phyloP scores from a whole-genome alignment of 352 stramenopile genomes.

The Pythium apleroticum region DNA sequence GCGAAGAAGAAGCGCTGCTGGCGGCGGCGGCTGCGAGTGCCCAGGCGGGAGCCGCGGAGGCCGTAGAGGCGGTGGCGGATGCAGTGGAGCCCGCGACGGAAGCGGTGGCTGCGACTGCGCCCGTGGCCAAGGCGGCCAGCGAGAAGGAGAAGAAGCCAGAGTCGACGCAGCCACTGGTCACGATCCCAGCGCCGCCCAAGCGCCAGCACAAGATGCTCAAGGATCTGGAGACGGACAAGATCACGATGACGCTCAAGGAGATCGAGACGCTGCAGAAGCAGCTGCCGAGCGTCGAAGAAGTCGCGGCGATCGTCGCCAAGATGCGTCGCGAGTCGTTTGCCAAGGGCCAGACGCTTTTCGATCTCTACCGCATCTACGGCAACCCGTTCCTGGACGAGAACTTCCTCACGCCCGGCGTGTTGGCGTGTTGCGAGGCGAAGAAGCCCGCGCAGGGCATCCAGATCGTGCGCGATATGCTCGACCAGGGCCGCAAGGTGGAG shows the following conservation, averaged over 20 bases:
- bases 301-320: conserved; percentile 55
- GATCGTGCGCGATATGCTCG: conserved; percentile 83
- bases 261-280: conserved; percentile 77
- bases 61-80: not conserved
- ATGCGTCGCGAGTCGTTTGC: conserved; percentile 72
- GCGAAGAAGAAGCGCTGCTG: conserved; percentile 15
- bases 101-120: not conserved
- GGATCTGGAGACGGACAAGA: conserved; percentile 53
- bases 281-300: conserved; percentile 62
- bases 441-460: conserved; percentile 69
- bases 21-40: not conserved
- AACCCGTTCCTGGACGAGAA: conserved; percentile 83
- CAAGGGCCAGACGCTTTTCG: conserved; percentile 76
- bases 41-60: not conserved
- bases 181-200: conserved; percentile 10
- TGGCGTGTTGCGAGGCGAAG: conserved; percentile 77
- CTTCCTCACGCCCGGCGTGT: conserved; percentile 76
- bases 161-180: not conserved
- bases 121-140: conserved; percentile 4
- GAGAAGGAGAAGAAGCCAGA: conserved; percentile 17
- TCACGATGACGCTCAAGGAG: conserved; percentile 71
- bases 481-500: conserved; percentile 83
- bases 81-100: not conserved
- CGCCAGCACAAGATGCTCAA: conserved; percentile 31
- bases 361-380: conserved; percentile 85